Base-by-base conservation (phyloP, 1,284 basidiomycete genomes). In the Omphalotus olearius region DNA sequence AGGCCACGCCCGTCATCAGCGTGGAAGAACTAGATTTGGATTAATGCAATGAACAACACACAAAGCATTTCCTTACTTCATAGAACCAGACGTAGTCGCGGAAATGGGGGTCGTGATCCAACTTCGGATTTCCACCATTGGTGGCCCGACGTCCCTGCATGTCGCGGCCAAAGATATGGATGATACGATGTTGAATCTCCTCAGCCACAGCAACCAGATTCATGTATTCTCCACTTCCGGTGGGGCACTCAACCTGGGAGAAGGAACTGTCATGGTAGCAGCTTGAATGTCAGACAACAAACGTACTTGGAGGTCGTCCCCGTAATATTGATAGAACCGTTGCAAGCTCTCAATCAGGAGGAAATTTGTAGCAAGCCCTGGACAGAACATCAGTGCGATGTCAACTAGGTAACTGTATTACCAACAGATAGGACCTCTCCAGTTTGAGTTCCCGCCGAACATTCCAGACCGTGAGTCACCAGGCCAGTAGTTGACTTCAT, bases 391-490 rank as follows among this genome's bases (percentile, higher is more conserved):
- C 47, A 46, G 26, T 16, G 59, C 23, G 30, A 11, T 10, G 5
- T 46, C 11, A 4, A 10, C 54, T 54, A 52, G 35, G 30, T 47
- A 16, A 18, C 7, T 17, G 41, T 41, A 41, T 16, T 18, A 58
- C 78, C 71, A 61, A 87, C 88, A 90, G 54, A 90, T 88, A 4
- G 87, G 87, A 13, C 87, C 88, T 65, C 95, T 80, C 95, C 95
- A 97, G 68, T 99, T 98, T 17, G 91, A 94, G 69, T 98, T 98
- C 28, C 95, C 95, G 51, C 97, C 96, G 68, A 98, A 98, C 96
- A 99, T 99, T 53, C 93, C 94, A 30, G 91, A 94, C 64, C 83
- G 83, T 1, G 93, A 97, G 66, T 99, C 96, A 14, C 95, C 97
- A 0, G 96, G 94, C 97, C 96, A 99, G 71, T 98, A 99, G 40